These are phyloP conservation scores for Triticum timopheevii DNA, from an alignment of 176 grass and related monocot genomes.

Conservation along the genomic window DNA sequence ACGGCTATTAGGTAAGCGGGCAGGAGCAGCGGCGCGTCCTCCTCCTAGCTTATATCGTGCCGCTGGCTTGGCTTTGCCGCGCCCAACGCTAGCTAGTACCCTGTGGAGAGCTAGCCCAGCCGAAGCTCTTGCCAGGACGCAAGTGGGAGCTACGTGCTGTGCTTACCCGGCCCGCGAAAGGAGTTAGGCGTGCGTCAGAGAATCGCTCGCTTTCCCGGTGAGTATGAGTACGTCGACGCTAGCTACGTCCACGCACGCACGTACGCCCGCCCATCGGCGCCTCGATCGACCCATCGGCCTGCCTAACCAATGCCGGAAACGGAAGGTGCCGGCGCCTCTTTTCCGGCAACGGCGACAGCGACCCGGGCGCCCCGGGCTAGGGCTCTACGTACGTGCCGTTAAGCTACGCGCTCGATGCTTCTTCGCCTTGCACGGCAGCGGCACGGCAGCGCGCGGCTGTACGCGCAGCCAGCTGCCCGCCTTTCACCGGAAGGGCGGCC, in stretches of 20 bases:
- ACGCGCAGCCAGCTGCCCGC: not conserved
- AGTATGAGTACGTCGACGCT: too few species aligned
- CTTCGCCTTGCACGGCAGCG: not conserved
- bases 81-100: not conserved
- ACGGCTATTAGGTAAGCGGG: not conserved
- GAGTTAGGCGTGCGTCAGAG: constrained; percentile 18
- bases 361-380: not conserved
- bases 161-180: not conserved
- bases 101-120: not conserved
- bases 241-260: too few species aligned
- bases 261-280: not conserved
- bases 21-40: not conserved
- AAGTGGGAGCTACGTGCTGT: not conserved
- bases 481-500: not conserved
- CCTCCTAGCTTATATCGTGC: constrained; percentile 3
- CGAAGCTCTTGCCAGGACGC: too few species aligned
- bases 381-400: not conserved
- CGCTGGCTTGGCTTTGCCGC: not conserved
- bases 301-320: not conserved
- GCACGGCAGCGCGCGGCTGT: not conserved
- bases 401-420: not conserved
- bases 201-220: too few species aligned
- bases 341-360: not conserved
- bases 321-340: not conserved
- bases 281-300: not conserved